These are phyloP conservation scores for Pleurotus ostreatus DNA, from an alignment of 768 basidiomycete genomes.

Conservation along the genomic window DNA sequence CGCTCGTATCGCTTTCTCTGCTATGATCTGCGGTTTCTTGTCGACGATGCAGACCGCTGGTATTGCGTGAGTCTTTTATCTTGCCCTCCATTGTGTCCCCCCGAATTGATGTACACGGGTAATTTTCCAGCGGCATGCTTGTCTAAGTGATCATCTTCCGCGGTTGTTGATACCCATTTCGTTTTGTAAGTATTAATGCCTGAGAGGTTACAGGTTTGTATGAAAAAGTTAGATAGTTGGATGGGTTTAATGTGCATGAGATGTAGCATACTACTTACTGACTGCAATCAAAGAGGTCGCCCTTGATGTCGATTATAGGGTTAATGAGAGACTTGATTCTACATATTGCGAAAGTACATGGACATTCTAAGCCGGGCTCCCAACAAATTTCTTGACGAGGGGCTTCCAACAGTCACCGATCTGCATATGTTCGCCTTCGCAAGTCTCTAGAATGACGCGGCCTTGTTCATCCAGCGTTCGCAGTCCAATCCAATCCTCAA, in stretches of 20 bases:
- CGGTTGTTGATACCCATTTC: background rate
- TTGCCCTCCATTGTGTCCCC: background rate
- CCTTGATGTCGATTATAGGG: background rate
- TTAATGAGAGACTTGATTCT: too few species aligned
- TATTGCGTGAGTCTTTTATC: constrained; percentile 43
- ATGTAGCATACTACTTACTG: background rate
- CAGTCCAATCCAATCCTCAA: constrained; percentile 80
- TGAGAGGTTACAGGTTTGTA: background rate
- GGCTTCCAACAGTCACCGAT: constrained; percentile 59
- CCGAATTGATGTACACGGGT: constrained; percentile 4
- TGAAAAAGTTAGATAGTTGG: background rate
- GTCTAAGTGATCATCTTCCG: background rate
- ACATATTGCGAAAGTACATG: background rate
- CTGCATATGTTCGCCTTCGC: constrained; percentile 77
- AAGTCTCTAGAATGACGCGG: constrained; percentile 53
- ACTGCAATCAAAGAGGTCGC: background rate
- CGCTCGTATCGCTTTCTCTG: constrained; percentile 61
- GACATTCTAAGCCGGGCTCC: constrained; percentile 12
- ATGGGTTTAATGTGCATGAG: background rate
- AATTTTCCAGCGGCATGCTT: constrained; percentile 4
- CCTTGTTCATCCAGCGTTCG: constrained; percentile 65
- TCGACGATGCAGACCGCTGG: constrained; percentile 58
- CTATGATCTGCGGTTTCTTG: constrained; percentile 69
- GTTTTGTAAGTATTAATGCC: too few species aligned
- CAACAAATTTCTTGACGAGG: constrained; percentile 41